These are phyloP conservation scores for Crucibulum laeve DNA, from an alignment of 768 basidiomycete species.

Conservation along the genomic window DNA sequence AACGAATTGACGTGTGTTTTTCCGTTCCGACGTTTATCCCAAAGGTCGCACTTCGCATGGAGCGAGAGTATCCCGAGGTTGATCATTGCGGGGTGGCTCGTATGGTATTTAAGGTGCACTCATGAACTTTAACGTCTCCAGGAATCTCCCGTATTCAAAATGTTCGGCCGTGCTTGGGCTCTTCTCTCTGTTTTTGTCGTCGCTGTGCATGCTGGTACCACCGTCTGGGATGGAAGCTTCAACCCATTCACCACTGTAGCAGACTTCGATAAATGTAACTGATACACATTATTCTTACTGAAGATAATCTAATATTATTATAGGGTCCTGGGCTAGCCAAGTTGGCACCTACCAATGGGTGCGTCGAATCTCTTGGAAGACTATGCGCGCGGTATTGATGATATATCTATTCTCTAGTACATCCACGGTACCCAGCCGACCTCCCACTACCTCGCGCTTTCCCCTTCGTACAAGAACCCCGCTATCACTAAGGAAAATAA, in stretches of 20 bases:
- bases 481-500: conserved; percentile 44
- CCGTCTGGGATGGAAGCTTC: conserved; percentile 53
- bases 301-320: conserved; percentile 1
- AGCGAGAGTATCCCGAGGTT: conserved; percentile 29
- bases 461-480: conserved; percentile 53
- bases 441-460: conserved; percentile 47
- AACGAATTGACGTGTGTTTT: conserved; percentile 16
- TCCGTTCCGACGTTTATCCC: conserved; percentile 34
- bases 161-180: conserved; percentile 24
- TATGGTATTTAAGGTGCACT: conserved; percentile 10
- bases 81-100: conserved; percentile 11
- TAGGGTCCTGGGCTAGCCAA: conserved; percentile 55
- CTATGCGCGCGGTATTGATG: neutral
- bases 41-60: conserved; percentile 16
- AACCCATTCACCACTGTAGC: conserved; percentile 38
- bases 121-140: neutral
- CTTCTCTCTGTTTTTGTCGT: conserved; percentile 27
- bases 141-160: conserved; percentile 7
- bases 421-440: conserved; percentile 54
- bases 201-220: conserved; percentile 41
- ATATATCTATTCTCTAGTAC: conserved; percentile 22
- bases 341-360: conserved; percentile 59
- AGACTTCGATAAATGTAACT: conserved; percentile 51
- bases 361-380: conserved; percentile 4
- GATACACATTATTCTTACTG: neutral